Evolutionary conservation across 805 yeast species (phyloP), one percentile per base, ranked within the genome.

Genomic region (Alloascoidea hylecoeti): DNA sequence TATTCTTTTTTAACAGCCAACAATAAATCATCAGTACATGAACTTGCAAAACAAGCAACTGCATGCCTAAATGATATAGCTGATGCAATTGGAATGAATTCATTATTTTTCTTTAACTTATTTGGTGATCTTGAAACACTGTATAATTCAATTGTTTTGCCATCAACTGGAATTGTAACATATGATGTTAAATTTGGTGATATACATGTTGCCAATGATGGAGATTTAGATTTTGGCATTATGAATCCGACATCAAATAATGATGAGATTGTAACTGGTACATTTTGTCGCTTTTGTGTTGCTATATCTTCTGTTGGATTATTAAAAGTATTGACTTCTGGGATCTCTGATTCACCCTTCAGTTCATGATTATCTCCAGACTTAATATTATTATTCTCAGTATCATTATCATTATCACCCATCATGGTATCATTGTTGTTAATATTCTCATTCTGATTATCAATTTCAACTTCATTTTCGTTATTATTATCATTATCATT

Each of bases 31-130:
- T 84, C 94, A 3, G 78, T 67, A 39, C 72, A 68, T 5, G 72
- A 60, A 38, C 71, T 78, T 35, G 75, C 65, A 53, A 77, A 81
- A 46, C 88, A 82, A 0, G 86, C 72, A 39, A 68, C 66, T 0
- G 92, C 73, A 52, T 81, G 85, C 4, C 75, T 57, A 18, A 69
- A 63, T 0, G 94, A 83, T 37, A 83, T 55, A 0, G 73, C 77
- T 1, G 72, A 75, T 0, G 81, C 66, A 1, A 72, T 56, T 2
- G 64, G 46, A 2, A 39, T 15, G 9, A 23, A 23, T 23, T 23
- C 30, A 9, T 9, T 23, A n/a, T 9, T 23, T 23, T 23, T n/a
- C 9, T 9, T n/a, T n/a, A 23, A 9, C n/a, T n/a, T 23, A 23
- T n/a, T n/a, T 9, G 30, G 30, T n/a, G 30, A 9, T 23, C n/a